Base-by-base conservation (phyloP, 164 flowering plant genomes). In the Vitis rupestris region DNA sequence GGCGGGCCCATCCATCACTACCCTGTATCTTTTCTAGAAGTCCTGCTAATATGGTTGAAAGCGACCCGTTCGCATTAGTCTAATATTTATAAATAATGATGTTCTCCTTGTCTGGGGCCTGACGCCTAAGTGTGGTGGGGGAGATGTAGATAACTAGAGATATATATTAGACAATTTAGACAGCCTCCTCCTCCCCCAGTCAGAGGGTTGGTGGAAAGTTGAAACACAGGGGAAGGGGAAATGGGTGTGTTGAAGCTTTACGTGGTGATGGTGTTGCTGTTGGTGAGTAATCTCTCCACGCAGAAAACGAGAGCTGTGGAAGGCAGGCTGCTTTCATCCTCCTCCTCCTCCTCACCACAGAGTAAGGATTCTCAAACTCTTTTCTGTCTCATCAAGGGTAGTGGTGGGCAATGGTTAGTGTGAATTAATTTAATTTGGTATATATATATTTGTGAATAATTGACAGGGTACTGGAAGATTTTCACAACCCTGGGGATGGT, bases 401-500 rank as follows among this genome's bases (percentile, higher is more conserved):
- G 27, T 23, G 27, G 27, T 23, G 27, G 27, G 27, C 27, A 23
- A 23, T 23, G 27, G 27, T 23, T 23, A 23, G 27, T 23, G 44
- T 37, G 44, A 37, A 37, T 37, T 37, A 31, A 31, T 23, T 23
- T 23, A 23, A 23, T 23, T 23, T 1, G 27, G 27, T 23, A 23
- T 23, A 23, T 23, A 23, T 10, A 10, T 48, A 44, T 12, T 56
- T 67, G 16, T 31, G 9, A 12, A 3, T 67, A 9, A 9, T 67
- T 37, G 56, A 48, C 11, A 78, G 86, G 66, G 7, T 61, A 68
- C 13, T 19, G 69, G 2, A 75, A 77, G 53, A 23, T 75, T 31
- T 68, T 77, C 12, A 68, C 57, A 3, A 81, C 76, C 2, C 71
- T 83, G 1, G 86, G 84, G 15, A 29, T 83, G 50, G 74, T 64